These are phyloP conservation scores for Pseudofabraea citricarpa DNA, from an alignment of 2,329 filamentous ascomycete genomes.

Conservation along the genomic window DNA sequence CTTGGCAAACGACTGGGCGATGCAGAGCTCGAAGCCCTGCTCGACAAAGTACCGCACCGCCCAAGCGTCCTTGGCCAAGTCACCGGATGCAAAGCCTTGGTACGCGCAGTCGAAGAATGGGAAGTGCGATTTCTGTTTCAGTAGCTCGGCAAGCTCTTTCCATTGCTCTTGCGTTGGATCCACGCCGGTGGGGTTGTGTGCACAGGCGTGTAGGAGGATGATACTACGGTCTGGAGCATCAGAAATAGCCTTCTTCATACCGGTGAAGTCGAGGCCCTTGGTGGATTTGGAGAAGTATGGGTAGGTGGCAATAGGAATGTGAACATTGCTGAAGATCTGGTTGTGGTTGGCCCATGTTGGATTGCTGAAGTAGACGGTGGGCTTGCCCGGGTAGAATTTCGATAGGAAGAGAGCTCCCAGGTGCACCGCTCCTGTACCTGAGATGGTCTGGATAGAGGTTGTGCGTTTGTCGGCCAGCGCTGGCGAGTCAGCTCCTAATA, in stretches of 20 bases:
- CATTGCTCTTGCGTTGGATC: conserved; percentile 93
- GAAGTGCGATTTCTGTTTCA: conserved; percentile 78
- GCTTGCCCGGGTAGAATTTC: conserved; percentile 78
- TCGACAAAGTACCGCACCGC: conserved; percentile 94
- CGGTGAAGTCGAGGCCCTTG: conserved; percentile 86
- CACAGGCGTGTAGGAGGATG: conserved; percentile 89
- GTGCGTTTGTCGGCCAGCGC: conserved; percentile 80
- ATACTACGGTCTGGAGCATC: conserved; percentile 74
- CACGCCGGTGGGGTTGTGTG: conserved; percentile 96
- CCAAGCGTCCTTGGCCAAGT: conserved; percentile 78
- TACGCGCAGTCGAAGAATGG: conserved; percentile 99
- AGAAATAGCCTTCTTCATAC: conserved; percentile 70
- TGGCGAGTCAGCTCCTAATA: conserved; percentile 73
- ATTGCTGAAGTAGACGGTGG: conserved; percentile 82
- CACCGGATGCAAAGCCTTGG: conserved; percentile 94
- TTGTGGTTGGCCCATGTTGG: conserved; percentile 99
- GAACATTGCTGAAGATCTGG: conserved; percentile 94
- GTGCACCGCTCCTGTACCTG: conserved; percentile 92
- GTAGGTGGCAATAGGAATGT: conserved; percentile 73
- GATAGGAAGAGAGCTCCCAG: conserved; percentile 89
- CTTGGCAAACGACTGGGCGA: conserved; percentile 95
- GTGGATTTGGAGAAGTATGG: conserved; percentile 91
- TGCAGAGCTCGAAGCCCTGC: conserved; percentile 81
- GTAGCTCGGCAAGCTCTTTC: conserved; percentile 77
- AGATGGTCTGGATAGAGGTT: conserved; percentile 87